These are phyloP conservation scores for Verticillium tricorpus DNA, from an alignment of 2,329 filamentous ascomycete species.

Conservation along the genomic window DNA sequence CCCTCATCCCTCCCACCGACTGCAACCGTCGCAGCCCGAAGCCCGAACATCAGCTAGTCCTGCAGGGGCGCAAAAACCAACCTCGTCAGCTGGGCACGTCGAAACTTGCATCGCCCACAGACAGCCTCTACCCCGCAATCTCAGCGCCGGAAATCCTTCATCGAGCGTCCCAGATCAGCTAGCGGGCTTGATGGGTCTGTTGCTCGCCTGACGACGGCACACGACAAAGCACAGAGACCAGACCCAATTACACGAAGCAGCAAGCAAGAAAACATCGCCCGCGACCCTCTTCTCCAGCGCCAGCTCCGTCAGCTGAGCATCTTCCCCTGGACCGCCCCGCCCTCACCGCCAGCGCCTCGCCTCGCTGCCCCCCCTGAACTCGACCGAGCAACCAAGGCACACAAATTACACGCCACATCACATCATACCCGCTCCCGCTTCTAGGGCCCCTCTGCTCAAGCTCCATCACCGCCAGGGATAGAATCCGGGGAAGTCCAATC, in stretches of 20 bases:
- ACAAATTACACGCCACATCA: constrained; percentile 1
- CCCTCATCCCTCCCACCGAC: neutral
- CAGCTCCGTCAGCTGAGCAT: neutral
- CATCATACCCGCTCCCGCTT: neutral
- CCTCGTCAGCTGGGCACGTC: neutral
- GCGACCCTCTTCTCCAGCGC: neutral
- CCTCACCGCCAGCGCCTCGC: neutral
- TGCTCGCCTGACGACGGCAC: neutral
- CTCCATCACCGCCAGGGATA: constrained; percentile 6
- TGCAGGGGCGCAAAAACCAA: neutral
- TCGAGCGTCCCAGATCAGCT: neutral
- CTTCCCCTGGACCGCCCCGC: neutral
- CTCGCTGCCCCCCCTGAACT: neutral
- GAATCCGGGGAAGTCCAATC: constrained; percentile 4
- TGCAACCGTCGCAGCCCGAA: neutral
- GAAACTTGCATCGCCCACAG: neutral
- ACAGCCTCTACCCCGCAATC: neutral
- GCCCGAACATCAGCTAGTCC: neutral
- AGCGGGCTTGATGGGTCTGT: neutral
- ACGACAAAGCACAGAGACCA: neutral
- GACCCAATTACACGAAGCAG: neutral
- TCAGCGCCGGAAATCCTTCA: neutral
- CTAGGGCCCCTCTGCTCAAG: constrained; percentile 7
- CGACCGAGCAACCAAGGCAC: neutral
- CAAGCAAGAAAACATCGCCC: neutral